phyloP scores from a whole-genome alignment of 352 stramenopile species.

The Phytophthora crassamura region DNA sequence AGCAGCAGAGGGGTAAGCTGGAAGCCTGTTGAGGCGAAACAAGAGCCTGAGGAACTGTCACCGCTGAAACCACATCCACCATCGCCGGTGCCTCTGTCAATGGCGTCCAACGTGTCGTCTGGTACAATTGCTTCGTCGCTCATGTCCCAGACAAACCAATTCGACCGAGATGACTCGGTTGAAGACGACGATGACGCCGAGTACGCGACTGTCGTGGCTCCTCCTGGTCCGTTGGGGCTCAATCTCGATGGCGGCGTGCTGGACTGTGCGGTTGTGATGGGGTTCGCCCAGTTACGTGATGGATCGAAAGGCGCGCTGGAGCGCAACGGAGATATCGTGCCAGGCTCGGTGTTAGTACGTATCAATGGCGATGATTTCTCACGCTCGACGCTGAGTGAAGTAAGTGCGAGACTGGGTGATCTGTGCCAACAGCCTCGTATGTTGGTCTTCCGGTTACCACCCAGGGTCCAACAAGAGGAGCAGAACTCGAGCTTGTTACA shows the following conservation, averaged over 20 bases:
- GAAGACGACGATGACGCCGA: constrained; percentile 26
- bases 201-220: constrained; percentile 48
- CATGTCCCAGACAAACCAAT: constrained; percentile 32
- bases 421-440: constrained; percentile 46
- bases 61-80: constrained; percentile 12
- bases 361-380: constrained; percentile 80
- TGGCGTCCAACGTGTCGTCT: constrained; percentile 35
- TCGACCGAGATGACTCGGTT: constrained; percentile 26
- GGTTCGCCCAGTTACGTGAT: constrained; percentile 66
- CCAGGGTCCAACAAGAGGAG: constrained; percentile 8
- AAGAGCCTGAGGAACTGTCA: constrained; percentile 10
- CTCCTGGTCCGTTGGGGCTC: constrained; percentile 68
- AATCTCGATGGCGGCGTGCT: constrained; percentile 62
- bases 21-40: constrained; percentile 4
- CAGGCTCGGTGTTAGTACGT: constrained; percentile 61
- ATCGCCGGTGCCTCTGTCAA: constrained; percentile 16
- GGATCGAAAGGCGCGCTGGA: constrained; percentile 64
- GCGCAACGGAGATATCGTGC: constrained; percentile 53
- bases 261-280: constrained; percentile 64
- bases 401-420: constrained; percentile 50
- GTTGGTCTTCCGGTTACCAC: constrained; percentile 59
- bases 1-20: constrained; percentile 9
- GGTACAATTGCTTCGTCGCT: constrained; percentile 24
- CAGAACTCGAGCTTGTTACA: not conserved
- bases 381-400: constrained; percentile 40